Percentiles rank a stretch among this genome's conserved stretches.
Evolutionary conservation across 2,329 filamentous ascomycete species (phyloP).

Genomic region (Exophiala alcalophila): DNA sequence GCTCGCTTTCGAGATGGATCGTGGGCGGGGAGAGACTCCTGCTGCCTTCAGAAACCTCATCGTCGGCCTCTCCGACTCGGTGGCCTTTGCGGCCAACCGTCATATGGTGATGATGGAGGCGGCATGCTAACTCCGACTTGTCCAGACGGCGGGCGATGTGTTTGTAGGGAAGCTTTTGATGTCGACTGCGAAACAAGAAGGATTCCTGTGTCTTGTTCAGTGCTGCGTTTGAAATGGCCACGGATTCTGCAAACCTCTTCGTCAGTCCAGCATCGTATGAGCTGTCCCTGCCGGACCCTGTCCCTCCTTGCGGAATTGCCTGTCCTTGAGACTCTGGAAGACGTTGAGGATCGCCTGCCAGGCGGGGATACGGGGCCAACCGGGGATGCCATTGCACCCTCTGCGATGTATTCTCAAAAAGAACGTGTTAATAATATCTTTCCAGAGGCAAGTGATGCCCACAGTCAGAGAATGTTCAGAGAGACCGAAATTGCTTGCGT

Average conservation of each 20-base stretch:
- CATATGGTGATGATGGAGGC: conserved; percentile 82
- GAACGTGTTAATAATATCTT: no score
- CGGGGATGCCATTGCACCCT: conserved; percentile 14
- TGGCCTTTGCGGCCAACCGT: conserved; percentile 52
- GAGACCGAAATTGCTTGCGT: no score
- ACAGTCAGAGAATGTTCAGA: no score
- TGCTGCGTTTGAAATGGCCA: conserved; percentile 3
- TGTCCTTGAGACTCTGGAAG: conserved; percentile 67
- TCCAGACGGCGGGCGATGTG: conserved; percentile 81
- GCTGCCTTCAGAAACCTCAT: conserved; percentile 17
- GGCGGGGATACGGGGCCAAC: conserved; percentile 44
- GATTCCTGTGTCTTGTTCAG: conserved; percentile 58
- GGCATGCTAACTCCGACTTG: conserved; percentile 84
- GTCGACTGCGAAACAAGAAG: conserved; percentile 77
- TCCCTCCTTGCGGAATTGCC: conserved; percentile 16
- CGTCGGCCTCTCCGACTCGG: conserved; percentile 15
- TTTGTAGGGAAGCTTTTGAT: conserved; percentile 89
- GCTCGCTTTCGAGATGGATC: conserved; percentile 1
- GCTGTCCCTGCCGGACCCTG: conserved; percentile 24
- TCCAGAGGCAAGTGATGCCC: background rate
- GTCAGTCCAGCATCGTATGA: conserved; percentile 71
- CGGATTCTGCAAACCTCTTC: conserved; percentile 64
- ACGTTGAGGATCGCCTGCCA: conserved; percentile 63
- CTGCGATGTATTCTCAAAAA: no score
- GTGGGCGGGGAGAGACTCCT: conserved; percentile 8